These are phyloP conservation scores for Stentor roeselii DNA, from an alignment of 73 alveolate genomes.

Conservation along the genomic window DNA sequence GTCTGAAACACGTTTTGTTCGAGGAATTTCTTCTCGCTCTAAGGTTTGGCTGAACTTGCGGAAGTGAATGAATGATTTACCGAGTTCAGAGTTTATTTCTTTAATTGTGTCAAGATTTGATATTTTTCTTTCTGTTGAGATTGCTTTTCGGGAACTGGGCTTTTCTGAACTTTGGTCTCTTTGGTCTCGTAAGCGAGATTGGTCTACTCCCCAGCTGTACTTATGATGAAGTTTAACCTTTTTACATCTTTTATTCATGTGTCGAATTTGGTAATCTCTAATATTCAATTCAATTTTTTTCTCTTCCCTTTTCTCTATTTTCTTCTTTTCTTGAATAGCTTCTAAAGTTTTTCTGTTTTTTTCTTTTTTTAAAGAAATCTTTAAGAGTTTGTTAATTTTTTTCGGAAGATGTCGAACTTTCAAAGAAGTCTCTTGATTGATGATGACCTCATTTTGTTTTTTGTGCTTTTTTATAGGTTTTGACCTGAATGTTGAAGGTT, in stretches of 20 bases:
- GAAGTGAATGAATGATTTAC: background rate
- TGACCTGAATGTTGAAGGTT: background rate
- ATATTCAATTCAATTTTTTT: background rate
- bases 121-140: background rate
- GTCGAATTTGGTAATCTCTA: background rate
- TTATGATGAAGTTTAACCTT: background rate
- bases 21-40: background rate
- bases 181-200: background rate
- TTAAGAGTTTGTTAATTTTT: background rate
- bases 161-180: background rate
- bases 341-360: background rate
- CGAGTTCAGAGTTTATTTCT: background rate
- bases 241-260: background rate
- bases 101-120: background rate
- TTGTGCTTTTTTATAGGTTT: too few relatives aligned
- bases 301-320: background rate
- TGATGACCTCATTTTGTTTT: too few relatives aligned
- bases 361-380: constrained; percentile 13
- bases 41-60: background rate
- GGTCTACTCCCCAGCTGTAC: constrained; percentile 3
- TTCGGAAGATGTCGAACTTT: too few relatives aligned
- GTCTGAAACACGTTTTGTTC: background rate
- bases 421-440: too few relatives aligned
- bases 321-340: background rate
- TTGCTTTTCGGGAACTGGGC: background rate